These are phyloP conservation scores for Cucumis melo DNA, from an alignment of 306 rosid genomes.

Conservation along the genomic window DNA sequence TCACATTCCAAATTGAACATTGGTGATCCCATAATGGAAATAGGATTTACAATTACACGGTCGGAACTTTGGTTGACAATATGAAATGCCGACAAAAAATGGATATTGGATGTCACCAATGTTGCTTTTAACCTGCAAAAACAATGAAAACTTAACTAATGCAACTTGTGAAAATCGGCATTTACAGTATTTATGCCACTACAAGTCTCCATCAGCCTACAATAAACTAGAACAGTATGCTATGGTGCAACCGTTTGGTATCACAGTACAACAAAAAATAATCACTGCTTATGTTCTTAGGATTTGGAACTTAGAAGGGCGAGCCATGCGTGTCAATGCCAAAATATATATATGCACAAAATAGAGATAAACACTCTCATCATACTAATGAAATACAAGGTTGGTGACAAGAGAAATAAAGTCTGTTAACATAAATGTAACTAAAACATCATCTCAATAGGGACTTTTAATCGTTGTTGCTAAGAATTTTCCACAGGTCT, in stretches of 20 bases:
- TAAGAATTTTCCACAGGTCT: neutral
- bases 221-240: neutral
- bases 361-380: neutral
- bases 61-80: neutral
- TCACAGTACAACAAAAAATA: neutral
- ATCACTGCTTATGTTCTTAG: neutral
- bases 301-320: neutral
- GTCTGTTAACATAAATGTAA: neutral
- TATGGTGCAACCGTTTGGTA: neutral
- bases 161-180: neutral
- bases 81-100: neutral
- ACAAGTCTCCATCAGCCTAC: neutral
- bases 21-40: constrained; percentile 36
- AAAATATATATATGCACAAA: neutral
- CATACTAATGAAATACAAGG: neutral
- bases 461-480: neutral
- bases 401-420: neutral
- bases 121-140: neutral
- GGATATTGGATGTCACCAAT: neutral
- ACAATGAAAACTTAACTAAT: neutral
- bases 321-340: neutral
- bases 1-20: constrained; percentile 49
- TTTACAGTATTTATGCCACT: neutral
- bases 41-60: neutral
- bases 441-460: neutral